Evolutionary conservation across 1,139 yeast genomes (phyloP).

Genomic region (Saccharomyces hybrid): DNA sequence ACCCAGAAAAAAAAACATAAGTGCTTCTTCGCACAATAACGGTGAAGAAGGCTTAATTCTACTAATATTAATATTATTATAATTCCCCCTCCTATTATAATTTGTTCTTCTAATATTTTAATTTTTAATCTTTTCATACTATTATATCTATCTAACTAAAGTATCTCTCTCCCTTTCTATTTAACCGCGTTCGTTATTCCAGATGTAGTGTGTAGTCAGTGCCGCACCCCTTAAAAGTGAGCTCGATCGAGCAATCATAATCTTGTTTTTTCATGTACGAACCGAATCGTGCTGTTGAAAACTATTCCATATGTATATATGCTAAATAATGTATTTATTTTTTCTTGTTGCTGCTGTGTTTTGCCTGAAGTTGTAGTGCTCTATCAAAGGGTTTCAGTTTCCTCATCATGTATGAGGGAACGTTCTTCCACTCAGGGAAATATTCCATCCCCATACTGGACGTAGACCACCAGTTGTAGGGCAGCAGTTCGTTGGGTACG

Average conservation of each 20-base stretch:
- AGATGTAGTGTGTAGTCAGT: too few species aligned
- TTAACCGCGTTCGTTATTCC: background rate
- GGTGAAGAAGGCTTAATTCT: background rate
- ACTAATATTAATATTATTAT: background rate
- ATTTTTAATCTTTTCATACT: slow-evolving; percentile 1
- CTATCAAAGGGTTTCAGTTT: slow-evolving; percentile 25
- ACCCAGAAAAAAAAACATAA: background rate
- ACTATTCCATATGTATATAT: background rate
- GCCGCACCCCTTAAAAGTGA: too few species aligned
- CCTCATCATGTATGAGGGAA: slow-evolving; percentile 22
- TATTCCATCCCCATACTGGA: slow-evolving; percentile 29
- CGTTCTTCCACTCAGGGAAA: slow-evolving; percentile 28
- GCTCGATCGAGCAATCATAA: background rate
- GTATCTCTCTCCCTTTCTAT: background rate
- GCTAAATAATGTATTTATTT: background rate
- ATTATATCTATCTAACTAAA: background rate
- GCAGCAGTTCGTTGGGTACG: slow-evolving; percentile 20
- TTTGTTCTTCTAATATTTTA: slow-evolving; percentile 1
- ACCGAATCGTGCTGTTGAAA: background rate
- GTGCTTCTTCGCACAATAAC: background rate
- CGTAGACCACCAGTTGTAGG: slow-evolving; percentile 25
- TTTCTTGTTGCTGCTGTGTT: slow-evolving; percentile 1
- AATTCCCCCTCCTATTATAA: background rate
- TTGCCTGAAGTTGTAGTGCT: slow-evolving; percentile 1
- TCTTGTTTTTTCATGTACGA: background rate